phyloP scores from a whole-genome alignment of 1,139 yeast species.

The Saccharomycopsis hybrid region DNA sequence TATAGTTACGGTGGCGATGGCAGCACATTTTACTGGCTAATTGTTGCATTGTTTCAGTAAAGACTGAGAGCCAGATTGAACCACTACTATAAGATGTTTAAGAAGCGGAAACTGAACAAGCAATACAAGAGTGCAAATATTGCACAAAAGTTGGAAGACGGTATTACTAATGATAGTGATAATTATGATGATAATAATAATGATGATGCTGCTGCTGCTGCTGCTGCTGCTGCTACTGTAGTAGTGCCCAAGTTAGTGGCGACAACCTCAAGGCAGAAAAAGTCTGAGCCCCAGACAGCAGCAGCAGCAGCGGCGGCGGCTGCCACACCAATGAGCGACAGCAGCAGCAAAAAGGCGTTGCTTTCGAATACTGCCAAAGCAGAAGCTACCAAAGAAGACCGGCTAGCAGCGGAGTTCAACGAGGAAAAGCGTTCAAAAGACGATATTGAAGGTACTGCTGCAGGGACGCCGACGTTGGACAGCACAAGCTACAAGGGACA shows the following conservation, averaged over 20 bases:
- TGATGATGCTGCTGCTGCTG: constrained; percentile 6
- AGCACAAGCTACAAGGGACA: constrained; percentile 30
- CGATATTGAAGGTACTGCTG: neutral
- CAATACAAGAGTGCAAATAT: neutral
- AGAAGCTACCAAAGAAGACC: constrained; percentile 33
- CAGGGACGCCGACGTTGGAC: neutral
- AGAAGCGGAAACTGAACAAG: constrained; percentile 3
- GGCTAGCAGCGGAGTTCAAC: constrained; percentile 30
- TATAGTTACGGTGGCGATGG: too few species aligned
- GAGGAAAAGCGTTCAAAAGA: constrained; percentile 13
- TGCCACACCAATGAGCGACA: neutral
- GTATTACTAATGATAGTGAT: neutral
- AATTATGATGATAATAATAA: constrained; percentile 21
- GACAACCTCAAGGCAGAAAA: too few species aligned
- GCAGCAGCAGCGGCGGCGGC: neutral
- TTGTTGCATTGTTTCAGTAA: too few species aligned
- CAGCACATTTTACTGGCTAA: too few species aligned
- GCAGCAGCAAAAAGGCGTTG: too few species aligned
- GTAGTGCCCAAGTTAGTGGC: too few species aligned
- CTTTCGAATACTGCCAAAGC: constrained; percentile 25
- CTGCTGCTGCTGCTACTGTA: neutral
- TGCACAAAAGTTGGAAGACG: neutral
- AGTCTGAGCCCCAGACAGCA: neutral
- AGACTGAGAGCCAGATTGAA: too few species aligned
- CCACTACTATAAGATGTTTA: constrained; percentile 4